Evolutionary conservation across 2,329 filamentous ascomycete genomes (phyloP), one percentile per base, ranked within the genome.

Genomic region (Colletotrichum gigasporum): DNA sequence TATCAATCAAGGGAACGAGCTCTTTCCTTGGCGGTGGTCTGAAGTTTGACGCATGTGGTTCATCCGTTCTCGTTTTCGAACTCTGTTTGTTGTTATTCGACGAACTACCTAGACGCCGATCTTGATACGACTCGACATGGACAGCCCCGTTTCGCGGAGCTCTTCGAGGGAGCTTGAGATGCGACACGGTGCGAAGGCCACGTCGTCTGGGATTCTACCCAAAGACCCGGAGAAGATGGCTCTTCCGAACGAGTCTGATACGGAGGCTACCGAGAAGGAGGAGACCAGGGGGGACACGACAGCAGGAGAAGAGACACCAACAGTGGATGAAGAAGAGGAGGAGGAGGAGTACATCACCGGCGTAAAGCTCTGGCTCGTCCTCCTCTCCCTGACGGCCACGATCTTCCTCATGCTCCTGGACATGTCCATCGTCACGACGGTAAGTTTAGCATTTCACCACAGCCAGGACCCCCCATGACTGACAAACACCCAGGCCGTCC

Each of bases 381-480:
- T 81, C 62, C 65, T 66, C 16, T 72, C 74, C 2, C 70, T 85
- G 12, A 81, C 80, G 0, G 65, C 82, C 3, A 78, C 77, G 7
- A 76, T 77, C 12, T 85, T 85, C 63, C 67, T 85, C 16, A 79
- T 83, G 72, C 68, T 86, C 65, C 67, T 87, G 4, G 85, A 87
- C 59, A 81, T 78, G 35, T 83, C 84, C 1, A 86, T 87, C 52
- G 77, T 87, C 55, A 76, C 79, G 8, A 87, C 85, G 4, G 85
- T 80, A 65, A 55, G 73, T 71, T 11, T 1, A 3, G 4, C 24
- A 22, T 12, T 5, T 16, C 18, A 0, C 7, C 24, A 22, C 22
- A 35, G 5, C 20, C n/a, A 3, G 5, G 11, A 3, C 12, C n/a
- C n/a, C n/a, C n/a, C n/a, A 50, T n/a, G 28, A 12, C 28, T 42